A percentile compares a stretch with the other conserved stretches of the same genome.
Evolutionary conservation across 1,284 basidiomycete genomes (phyloP).

Genomic region (Exobasidium cylindrosporum): DNA sequence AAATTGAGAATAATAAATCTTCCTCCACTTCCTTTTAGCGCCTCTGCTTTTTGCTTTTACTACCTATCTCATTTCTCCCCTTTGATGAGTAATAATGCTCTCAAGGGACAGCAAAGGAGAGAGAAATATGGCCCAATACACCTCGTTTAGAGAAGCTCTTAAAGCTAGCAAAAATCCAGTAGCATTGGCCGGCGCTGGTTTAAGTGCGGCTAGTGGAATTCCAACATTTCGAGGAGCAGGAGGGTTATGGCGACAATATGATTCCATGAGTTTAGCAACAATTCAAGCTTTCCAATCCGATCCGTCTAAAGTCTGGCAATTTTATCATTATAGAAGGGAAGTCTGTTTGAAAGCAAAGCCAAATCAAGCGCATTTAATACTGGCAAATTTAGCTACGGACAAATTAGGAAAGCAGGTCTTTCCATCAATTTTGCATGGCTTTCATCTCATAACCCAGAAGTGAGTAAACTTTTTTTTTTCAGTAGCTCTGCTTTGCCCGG

Average conservation of each 20-base stretch:
- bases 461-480: too few species aligned
- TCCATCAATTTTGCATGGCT: constrained; percentile 17
- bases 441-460: constrained; percentile 65
- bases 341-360: constrained; percentile 60
- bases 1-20: too few species aligned
- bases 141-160: constrained; percentile 1
- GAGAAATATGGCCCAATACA: background rate
- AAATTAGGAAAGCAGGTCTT: constrained; percentile 7
- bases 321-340: constrained; percentile 65
- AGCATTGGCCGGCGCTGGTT: constrained; percentile 65
- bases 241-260: constrained; percentile 64
- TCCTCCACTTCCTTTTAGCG: too few species aligned
- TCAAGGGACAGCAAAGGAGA: too few species aligned
- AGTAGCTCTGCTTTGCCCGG: too few species aligned
- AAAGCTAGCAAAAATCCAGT: constrained; percentile 54
- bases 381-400: constrained; percentile 59
- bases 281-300: constrained; percentile 63
- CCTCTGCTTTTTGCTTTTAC: too few species aligned
- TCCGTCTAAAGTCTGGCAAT: constrained; percentile 65
- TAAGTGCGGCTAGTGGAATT: constrained; percentile 62
- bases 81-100: too few species aligned
- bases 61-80: too few species aligned
- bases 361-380: constrained; percentile 63
- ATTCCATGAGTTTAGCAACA: constrained; percentile 64
- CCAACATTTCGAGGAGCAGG: constrained; percentile 66